These are phyloP conservation scores for Daldinia bambusicola DNA, from an alignment of 495 filamentous ascomycete species.

Conservation along the genomic window DNA sequence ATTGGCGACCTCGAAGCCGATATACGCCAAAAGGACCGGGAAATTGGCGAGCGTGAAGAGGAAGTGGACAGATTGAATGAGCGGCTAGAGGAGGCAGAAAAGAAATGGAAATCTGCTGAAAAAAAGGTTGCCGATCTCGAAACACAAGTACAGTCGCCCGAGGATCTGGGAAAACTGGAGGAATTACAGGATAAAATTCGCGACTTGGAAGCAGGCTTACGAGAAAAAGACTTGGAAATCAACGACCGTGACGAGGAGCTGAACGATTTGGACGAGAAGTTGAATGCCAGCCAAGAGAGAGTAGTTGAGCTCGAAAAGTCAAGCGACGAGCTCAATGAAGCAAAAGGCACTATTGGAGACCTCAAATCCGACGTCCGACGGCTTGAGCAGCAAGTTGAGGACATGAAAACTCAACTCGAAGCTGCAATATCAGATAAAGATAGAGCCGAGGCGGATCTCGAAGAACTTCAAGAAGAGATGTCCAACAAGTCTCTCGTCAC, in stretches of 20 bases:
- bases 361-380: conserved; percentile 57
- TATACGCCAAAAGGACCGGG: conserved; percentile 63
- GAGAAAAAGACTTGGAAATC: conserved; percentile 71
- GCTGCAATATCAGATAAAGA: conserved; percentile 71
- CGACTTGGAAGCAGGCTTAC: conserved; percentile 71
- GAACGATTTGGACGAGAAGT: conserved; percentile 60
- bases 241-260: conserved; percentile 74
- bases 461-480: conserved; percentile 79
- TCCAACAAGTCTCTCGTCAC: conserved; percentile 80
- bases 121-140: conserved; percentile 66
- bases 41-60: conserved; percentile 57
- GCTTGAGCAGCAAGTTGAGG: conserved; percentile 61
- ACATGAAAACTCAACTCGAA: conserved; percentile 69
- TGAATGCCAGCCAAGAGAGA: conserved; percentile 60
- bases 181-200: conserved; percentile 73
- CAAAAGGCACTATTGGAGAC: conserved; percentile 61
- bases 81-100: conserved; percentile 38
- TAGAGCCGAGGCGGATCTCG: conserved; percentile 65
- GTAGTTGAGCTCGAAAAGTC: conserved; percentile 69
- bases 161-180: conserved; percentile 65
- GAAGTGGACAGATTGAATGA: conserved; percentile 51
- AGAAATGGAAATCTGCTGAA: conserved; percentile 48
- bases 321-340: conserved; percentile 64
- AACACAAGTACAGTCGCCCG: conserved; percentile 55
- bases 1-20: conserved; percentile 69